Base-by-base conservation (phyloP, 257 asterid species). In the Apocynum venetum region DNA sequence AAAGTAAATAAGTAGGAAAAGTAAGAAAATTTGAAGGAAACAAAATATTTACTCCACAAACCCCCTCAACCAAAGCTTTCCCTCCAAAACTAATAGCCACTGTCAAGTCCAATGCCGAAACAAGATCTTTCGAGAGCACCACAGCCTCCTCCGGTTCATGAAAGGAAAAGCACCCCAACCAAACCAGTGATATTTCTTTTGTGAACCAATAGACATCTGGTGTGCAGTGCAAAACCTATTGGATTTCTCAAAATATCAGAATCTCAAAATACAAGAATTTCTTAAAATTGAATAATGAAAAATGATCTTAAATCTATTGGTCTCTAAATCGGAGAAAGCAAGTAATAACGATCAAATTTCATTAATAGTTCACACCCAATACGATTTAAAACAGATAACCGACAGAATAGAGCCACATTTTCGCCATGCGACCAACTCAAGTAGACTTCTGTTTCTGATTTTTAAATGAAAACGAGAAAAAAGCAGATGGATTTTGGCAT, bases 131-230 rank as follows among this genome's bases (percentile, higher is more conserved):
- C 71, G 82, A 35, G 86, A 82, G 79, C 94, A 87, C 92, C 97
- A 87, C 71, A 90, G 84, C 84, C 96, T 93, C 78, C 89, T 86
- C 76, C 90, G 87, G 82, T 81, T 89, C 95, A 86, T 86, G 89
- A 89, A 91, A 89, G 91, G 82, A 80, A 88, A 86, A 79, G 88
- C 87, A 82, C 94, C 82, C 92, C 91, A 86, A 73, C 83, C 78
- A 87, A 85, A 86, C 78, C 80, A 83, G 75, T 82, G 94, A 87
- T 88, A 86, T 82, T 91, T 89, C 87, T 86, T 86, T 88, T 81
- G 69, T 84, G 92, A 92, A 80, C 86, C 97, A 94, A 91, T 84
- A 91, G 97, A 89, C 98, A 94, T 94, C 96, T 91, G 95, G 88
- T 80, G 94, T 79, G 86, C 88, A 90, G 82, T 57, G 78, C 88